A percentile compares a stretch with the other conserved stretches of the same genome.
phyloP scores from a whole-genome alignment of 169 alveolate genomes.

The Plasmodium ovale region DNA sequence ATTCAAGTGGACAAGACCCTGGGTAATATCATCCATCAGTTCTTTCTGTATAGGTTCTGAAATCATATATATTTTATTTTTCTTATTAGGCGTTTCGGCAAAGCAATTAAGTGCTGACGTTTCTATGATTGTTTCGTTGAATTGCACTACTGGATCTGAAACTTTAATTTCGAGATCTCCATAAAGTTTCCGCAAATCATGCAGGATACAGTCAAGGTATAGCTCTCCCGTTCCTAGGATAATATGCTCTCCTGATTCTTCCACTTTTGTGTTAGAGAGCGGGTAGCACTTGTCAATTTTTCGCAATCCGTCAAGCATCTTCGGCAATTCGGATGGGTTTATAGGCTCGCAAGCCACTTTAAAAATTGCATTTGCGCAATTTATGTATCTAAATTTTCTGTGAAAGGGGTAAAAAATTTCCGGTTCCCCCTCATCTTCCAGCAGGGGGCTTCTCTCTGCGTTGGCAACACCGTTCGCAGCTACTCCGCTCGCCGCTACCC shows the following conservation, averaged over 20 bases:
- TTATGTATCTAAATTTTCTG: slow-evolving; percentile 69
- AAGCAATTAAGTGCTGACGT: slow-evolving; percentile 96
- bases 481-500: background rate
- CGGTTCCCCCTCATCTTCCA: slow-evolving; percentile 85
- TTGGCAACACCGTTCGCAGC: slow-evolving; percentile 73
- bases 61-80: slow-evolving; percentile 93
- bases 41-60: slow-evolving; percentile 97
- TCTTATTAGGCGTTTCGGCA: slow-evolving; percentile 96
- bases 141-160: slow-evolving; percentile 96
- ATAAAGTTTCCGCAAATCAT: slow-evolving; percentile 97
- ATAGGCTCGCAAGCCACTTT: slow-evolving; percentile 98
- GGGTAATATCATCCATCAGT: slow-evolving; percentile 91
- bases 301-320: slow-evolving; percentile 98
- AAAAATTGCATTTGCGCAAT: slow-evolving; percentile 77
- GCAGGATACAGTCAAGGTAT: slow-evolving; percentile 97
- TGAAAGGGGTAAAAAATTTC: slow-evolving; percentile 90
- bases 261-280: slow-evolving; percentile 94
- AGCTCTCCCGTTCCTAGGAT: slow-evolving; percentile 99
- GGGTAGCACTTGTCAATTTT: slow-evolving; percentile 96
- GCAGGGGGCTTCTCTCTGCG: background rate
- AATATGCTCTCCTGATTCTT: slow-evolving; percentile 99
- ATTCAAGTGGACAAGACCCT: slow-evolving; percentile 84
- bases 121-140: slow-evolving; percentile 97
- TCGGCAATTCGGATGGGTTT: slow-evolving; percentile 98
- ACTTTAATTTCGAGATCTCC: slow-evolving; percentile 99